These are phyloP conservation scores for Tuber microsphaerosporum DNA, from an alignment of 495 filamentous ascomycete genomes.

Conservation along the genomic window DNA sequence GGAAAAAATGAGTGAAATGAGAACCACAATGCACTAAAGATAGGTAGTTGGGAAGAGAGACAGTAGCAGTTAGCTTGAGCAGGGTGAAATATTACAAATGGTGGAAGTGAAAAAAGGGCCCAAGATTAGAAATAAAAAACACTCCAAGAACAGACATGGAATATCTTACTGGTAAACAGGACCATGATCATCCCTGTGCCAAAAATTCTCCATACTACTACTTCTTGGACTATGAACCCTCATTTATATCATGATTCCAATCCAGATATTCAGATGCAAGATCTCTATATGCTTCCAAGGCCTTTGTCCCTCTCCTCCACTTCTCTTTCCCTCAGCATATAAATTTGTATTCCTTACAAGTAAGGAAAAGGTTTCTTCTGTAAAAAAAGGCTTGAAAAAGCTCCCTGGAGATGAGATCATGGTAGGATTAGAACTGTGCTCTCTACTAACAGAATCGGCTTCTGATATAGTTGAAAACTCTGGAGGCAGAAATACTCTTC, in stretches of 20 bases:
- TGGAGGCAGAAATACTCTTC: neutral
- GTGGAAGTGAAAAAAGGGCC: no score
- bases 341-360: conserved; percentile 8
- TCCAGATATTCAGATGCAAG: conserved; percentile 3
- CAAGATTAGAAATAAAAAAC: neutral
- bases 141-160: neutral
- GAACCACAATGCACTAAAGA: no score
- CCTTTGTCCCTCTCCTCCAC: neutral
- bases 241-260: conserved; percentile 12
- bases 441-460: neutral
- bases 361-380: neutral
- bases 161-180: neutral
- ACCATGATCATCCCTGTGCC: neutral
- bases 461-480: neutral
- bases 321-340: conserved; percentile 1
- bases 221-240: conserved; percentile 1
- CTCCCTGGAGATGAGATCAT: neutral
- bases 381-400: conserved; percentile 8
- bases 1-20: no score
- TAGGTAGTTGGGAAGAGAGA: no score
- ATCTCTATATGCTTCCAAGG: neutral
- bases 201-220: neutral
- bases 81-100: no score
- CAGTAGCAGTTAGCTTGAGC: no score
- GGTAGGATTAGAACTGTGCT: neutral